Evolutionary conservation across 2,329 filamentous ascomycete genomes (phyloP).

Genomic region (Aspergillus quadrilineatus): DNA sequence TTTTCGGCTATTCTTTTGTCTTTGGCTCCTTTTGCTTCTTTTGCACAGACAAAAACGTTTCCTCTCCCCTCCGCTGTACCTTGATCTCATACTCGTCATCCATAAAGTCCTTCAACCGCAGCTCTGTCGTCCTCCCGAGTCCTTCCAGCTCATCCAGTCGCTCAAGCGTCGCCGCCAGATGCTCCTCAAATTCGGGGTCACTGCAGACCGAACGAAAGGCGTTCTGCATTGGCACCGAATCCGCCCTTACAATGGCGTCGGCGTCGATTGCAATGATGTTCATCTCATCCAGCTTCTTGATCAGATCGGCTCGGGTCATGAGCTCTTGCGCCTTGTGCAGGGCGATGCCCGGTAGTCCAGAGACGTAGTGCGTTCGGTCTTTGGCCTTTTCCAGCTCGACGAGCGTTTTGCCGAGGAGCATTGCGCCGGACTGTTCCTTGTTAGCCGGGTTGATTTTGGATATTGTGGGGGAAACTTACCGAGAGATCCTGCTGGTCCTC

Average conservation of each 20-base stretch:
- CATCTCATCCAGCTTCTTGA: constrained; percentile 84
- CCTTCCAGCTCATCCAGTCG: constrained; percentile 89
- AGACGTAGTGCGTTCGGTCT: constrained; percentile 62
- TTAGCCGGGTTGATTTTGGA: constrained; percentile 13
- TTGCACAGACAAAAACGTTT: constrained; percentile 4
- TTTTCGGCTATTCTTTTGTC: not conserved
- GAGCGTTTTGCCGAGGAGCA: constrained; percentile 89
- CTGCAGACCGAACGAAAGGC: constrained; percentile 83
- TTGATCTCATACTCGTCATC: constrained; percentile 73
- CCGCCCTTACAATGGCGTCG: constrained; percentile 80
- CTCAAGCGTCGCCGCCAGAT: constrained; percentile 77
- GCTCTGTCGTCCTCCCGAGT: constrained; percentile 85
- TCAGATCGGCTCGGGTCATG: constrained; percentile 95
- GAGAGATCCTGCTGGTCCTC: constrained; percentile 98
- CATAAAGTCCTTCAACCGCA: constrained; percentile 93
- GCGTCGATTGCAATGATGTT: constrained; percentile 96
- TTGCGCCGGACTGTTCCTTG: constrained; percentile 69
- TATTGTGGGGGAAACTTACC: constrained; percentile 49
- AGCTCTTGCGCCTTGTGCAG: constrained; percentile 83
- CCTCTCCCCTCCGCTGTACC: not conserved
- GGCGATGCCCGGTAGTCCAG: constrained; percentile 70
- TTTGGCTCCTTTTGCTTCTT: constrained; percentile 1
- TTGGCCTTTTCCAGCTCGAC: constrained; percentile 70
- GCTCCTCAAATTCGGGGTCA: constrained; percentile 73
- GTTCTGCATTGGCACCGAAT: constrained; percentile 92